These are phyloP conservation scores for Taphrina communis DNA, from an alignment of 1,139 yeast species.

Conservation along the genomic window DNA sequence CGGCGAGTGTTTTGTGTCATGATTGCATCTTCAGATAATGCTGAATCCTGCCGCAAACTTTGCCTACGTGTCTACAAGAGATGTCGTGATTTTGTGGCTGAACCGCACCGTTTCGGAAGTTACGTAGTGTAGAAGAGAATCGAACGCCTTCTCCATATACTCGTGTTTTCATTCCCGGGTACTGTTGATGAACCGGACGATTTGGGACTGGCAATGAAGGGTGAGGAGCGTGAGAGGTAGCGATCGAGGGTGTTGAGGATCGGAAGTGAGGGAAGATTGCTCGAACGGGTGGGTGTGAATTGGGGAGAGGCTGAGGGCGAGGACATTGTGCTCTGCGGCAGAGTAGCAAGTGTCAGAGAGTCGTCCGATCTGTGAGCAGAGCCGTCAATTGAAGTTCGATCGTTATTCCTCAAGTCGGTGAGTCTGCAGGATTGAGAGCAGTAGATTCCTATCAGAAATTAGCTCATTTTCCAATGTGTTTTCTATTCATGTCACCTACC, in stretches of 20 bases:
- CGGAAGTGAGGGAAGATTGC: conserved; percentile 33
- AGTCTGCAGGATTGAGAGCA: conserved; percentile 39
- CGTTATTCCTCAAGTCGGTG: conserved; percentile 12
- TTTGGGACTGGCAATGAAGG: conserved; percentile 2
- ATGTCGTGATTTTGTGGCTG: conserved; percentile 1
- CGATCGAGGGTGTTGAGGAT: conserved; percentile 22
- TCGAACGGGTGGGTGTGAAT: conserved; percentile 24
- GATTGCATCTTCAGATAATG: no score
- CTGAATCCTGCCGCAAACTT: no score
- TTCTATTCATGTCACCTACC: conserved; percentile 3
- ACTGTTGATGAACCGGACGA: conserved; percentile 2
- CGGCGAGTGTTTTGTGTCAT: conserved; percentile 1
- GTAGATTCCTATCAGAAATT: conserved; percentile 32
- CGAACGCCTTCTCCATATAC: conserved; percentile 36
- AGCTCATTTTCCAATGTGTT: neutral
- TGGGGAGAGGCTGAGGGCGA: conserved; percentile 30
- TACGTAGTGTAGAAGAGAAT: conserved; percentile 30
- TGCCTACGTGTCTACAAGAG: neutral
- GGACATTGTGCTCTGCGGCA: neutral
- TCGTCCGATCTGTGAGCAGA: conserved; percentile 8
- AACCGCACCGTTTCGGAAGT: neutral
- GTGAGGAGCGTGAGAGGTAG: conserved; percentile 19
- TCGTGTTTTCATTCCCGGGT: conserved; percentile 24
- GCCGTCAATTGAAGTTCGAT: neutral
- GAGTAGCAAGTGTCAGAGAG: neutral